A percentile compares a stretch with the other conserved stretches of the same genome.
These are phyloP conservation scores for Letharia columbiana DNA, from an alignment of 495 filamentous ascomycete species.

Conservation along the genomic window DNA sequence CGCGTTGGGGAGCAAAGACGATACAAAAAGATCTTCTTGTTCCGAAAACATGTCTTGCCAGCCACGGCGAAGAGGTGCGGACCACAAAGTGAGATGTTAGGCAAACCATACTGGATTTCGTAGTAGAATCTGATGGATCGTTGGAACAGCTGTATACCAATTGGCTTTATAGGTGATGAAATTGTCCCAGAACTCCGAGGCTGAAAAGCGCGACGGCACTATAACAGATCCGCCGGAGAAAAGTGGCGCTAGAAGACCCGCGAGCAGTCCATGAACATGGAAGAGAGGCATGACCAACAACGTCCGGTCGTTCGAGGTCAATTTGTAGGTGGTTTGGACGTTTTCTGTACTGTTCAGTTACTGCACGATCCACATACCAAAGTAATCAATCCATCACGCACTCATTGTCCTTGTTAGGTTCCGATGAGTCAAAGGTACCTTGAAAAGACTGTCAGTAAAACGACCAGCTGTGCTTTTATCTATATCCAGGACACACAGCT, in stretches of 20 bases:
- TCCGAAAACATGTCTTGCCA: background rate
- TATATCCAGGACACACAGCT: conserved; percentile 41
- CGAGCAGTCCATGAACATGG: conserved; percentile 79
- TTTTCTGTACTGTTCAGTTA: conserved; percentile 42
- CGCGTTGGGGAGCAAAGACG: background rate
- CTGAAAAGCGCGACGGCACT: conserved; percentile 69
- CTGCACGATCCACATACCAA: background rate
- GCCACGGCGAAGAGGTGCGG: background rate
- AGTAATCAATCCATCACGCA: conserved; percentile 29
- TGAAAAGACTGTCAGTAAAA: background rate
- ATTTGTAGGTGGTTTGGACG: conserved; percentile 63
- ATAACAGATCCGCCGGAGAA: conserved; percentile 63
- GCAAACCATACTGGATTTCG: conserved; percentile 39
- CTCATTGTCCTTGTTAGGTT: conserved; percentile 71
- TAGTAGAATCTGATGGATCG: conserved; percentile 82
- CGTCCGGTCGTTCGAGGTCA: conserved; percentile 60
- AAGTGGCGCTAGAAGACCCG: conserved; percentile 68
- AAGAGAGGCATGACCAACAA: conserved; percentile 88
- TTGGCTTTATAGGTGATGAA: conserved; percentile 63
- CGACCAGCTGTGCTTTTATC: background rate
- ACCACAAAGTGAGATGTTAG: background rate
- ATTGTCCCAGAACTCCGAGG: conserved; percentile 70
- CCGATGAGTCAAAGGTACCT: conserved; percentile 67
- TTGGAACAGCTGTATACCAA: conserved; percentile 85
- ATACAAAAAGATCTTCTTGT: background rate